Conservation (phyloP, 1,139 yeast genomes). For the Suhomyces anneliseae region DNA sequence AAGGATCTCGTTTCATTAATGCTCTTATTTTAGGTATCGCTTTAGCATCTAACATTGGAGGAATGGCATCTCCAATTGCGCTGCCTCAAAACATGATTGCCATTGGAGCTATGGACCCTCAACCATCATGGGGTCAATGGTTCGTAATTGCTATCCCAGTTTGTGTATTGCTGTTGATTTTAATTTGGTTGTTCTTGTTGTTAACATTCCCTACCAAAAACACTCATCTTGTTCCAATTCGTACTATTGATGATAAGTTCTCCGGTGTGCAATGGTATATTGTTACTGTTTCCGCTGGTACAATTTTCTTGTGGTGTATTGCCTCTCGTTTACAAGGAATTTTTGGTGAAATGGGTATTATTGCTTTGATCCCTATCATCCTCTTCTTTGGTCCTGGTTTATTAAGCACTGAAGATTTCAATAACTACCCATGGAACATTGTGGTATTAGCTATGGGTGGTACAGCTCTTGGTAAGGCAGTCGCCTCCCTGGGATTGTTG, state of each 20-base stretch:
- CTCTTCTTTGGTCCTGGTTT: conserved; percentile 72
- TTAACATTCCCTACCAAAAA: conserved; percentile 53
- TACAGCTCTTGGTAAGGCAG: conserved; percentile 72
- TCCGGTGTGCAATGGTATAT: conserved; percentile 66
- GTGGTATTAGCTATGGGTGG: conserved; percentile 81
- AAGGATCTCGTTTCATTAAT: conserved; percentile 59
- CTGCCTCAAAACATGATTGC: conserved; percentile 80
- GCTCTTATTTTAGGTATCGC: conserved; percentile 74
- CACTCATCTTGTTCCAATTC: conserved; percentile 48
- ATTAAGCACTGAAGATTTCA: conserved; percentile 63
- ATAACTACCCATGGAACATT: conserved; percentile 75
- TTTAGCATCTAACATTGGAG: conserved; percentile 69
- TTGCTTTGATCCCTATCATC: conserved; percentile 65
- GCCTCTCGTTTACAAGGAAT: conserved; percentile 54
- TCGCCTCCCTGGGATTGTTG: conserved; percentile 67
- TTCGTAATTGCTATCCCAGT: conserved; percentile 68
- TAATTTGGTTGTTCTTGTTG: conserved; percentile 59
- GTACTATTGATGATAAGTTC: conserved; percentile 61
- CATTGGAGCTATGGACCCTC: conserved; percentile 63
- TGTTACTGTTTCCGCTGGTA: conserved; percentile 48
- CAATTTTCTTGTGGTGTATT: conserved; percentile 73
- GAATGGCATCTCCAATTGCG: conserved; percentile 81
- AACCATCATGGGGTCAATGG: conserved; percentile 79
- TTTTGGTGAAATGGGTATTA: conserved; percentile 72
- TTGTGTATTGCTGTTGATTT: conserved; percentile 51